phyloP scores from a whole-genome alignment of 257 asterid genomes.

The Verbascum thapsus region DNA sequence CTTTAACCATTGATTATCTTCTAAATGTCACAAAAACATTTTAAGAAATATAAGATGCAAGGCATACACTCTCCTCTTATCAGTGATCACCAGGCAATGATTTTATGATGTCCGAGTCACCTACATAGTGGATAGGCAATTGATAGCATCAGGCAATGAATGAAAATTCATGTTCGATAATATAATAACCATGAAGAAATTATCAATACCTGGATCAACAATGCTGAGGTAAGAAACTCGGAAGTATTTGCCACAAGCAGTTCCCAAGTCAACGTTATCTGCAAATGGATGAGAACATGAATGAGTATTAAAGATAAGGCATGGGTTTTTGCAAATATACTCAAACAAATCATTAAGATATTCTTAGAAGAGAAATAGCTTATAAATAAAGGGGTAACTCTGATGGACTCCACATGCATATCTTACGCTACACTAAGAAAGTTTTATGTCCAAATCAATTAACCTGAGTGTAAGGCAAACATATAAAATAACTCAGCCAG shows the following conservation, averaged over 20 bases:
- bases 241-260: conserved; percentile 46
- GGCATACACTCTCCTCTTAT: conserved; percentile 17
- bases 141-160: neutral
- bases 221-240: conserved; percentile 54
- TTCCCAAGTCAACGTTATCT: conserved; percentile 54
- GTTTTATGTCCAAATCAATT: no score
- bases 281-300: neutral
- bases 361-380: no score
- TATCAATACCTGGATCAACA: conserved; percentile 45
- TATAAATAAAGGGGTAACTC: no score
- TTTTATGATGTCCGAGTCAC: conserved; percentile 58
- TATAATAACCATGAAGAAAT: neutral
- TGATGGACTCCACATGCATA: no score
- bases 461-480: no score
- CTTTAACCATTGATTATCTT: neutral
- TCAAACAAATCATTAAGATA: no score
- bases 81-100: conserved; percentile 45
- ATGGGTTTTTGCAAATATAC: no score
- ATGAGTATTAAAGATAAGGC: no score
- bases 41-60: conserved; percentile 3
- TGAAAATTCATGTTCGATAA: neutral
- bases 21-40: no score
- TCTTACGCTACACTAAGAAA: no score
- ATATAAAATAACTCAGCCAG: no score
- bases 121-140: conserved; percentile 16